Conservation (phyloP, 169 alveolate species). For the Cryptosporidium viatorum region DNA sequence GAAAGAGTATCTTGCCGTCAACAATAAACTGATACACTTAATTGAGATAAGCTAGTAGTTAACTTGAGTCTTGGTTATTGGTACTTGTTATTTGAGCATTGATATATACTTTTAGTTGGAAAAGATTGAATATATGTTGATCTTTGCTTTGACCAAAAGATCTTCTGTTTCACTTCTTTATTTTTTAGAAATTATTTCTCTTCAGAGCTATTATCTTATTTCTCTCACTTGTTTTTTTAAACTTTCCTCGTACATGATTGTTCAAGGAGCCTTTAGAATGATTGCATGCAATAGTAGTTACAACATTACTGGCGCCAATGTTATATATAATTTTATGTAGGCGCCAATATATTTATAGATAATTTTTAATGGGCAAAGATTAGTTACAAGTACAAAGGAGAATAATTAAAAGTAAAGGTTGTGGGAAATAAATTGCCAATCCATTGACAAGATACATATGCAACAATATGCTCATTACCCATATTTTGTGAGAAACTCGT, state of each 20-base stretch:
- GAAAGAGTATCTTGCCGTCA: conserved; percentile 78
- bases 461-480: not conserved
- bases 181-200: not conserved
- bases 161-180: not conserved
- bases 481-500: not conserved
- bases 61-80: not conserved
- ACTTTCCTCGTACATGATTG: not conserved
- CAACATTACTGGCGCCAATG: not conserved
- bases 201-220: not conserved
- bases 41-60: not conserved
- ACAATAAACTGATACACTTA: conserved; percentile 33
- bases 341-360: not conserved
- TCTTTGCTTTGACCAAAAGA: not conserved
- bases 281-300: not conserved
- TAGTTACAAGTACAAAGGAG: not conserved
- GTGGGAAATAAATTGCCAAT: not conserved
- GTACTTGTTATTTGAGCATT: conserved; percentile 1
- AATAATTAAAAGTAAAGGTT: not conserved
- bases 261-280: not conserved
- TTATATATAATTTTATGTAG: not conserved
- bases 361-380: not conserved
- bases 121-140: not conserved
- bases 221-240: not conserved
- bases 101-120: not conserved
- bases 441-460: not conserved